A percentile compares a stretch with the other conserved stretches of the same genome.
Conservation (phyloP, 164 flowering plant species). For the Magnolia changhungtana region DNA sequence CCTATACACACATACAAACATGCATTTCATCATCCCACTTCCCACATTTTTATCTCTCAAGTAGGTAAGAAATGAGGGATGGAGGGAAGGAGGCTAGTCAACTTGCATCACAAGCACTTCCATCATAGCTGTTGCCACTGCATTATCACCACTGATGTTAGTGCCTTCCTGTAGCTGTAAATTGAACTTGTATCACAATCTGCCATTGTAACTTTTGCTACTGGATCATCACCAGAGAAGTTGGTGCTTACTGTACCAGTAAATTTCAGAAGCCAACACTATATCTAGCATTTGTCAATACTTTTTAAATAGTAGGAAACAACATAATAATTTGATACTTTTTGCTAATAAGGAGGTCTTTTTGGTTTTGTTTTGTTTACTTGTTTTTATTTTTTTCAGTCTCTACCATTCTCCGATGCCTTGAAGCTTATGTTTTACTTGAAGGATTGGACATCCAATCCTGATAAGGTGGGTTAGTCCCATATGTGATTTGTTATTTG, state of each 20-base stretch:
- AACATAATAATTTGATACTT: background rate
- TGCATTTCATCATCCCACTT: too few species aligned
- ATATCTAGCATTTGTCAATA: background rate
- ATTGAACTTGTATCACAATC: background rate
- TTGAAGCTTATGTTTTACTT: constrained; percentile 72
- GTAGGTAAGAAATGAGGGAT: background rate
- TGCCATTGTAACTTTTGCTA: background rate
- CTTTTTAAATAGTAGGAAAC: too few species aligned
- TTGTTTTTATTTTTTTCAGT: constrained; percentile 34
- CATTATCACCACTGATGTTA: background rate
- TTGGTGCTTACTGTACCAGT: too few species aligned
- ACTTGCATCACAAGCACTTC: background rate
- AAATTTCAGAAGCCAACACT: background rate
- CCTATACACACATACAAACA: too few species aligned
- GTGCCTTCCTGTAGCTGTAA: background rate
- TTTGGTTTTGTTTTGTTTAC: too few species aligned
- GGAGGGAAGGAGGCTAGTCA: background rate
- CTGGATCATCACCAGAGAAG: background rate
- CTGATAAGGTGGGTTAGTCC: constrained; percentile 60
- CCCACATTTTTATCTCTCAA: too few species aligned
- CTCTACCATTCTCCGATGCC: constrained; percentile 90
- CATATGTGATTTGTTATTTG: background rate
- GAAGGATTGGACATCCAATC: constrained; percentile 67
- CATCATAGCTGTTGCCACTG: background rate
- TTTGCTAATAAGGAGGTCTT: background rate